Evolutionary conservation across 768 basidiomycete genomes (phyloP), one percentile per base, ranked within the genome.

Genomic region (Russula sp.): DNA sequence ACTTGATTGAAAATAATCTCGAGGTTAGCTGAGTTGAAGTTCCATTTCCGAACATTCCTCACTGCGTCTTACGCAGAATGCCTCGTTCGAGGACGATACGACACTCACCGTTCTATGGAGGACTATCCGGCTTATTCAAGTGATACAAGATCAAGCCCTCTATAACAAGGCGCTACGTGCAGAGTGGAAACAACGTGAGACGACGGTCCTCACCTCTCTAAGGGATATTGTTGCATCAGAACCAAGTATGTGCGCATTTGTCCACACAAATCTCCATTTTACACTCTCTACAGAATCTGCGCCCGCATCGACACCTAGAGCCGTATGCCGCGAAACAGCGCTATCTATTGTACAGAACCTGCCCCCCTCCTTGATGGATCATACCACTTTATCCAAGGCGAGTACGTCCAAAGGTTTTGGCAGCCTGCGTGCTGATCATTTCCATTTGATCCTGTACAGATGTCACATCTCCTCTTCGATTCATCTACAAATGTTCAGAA

Each of bases 1-100:
- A 98, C 71, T 73, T 98, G 16, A 71, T 96, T 13, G 94, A 96
- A 73, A 89, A 80, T 62, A 91, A 90, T 69, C 77, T 98, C 3
- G 95, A 98, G 82, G 93, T 93, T 60, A 49, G 80, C 69, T n/a
- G 34, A 51, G 27, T 6, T 4, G 6, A 10, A 18, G 3, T 45
- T 2, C 13, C 39, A 3, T 16, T 13, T 50, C 13, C 11, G 27
- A 49, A 13, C 16, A 3, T 55, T 51, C n/a, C 55, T 55, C 37
- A 20, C 34, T 2, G 16, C 6, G 7, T 49, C 51, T n/a, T 60
- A 1, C 57, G 18, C 52, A 91, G 91, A 81, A 77, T 49, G 81
- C 82, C 31, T 80, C 83, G 0, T 76, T 89, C 18, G 75, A 77
- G 5, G 88, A 94, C 37, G 74, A 79, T 20, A 66, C 77, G 0